phyloP scores from a whole-genome alignment of 106 monocot genomes.

The Gastrodia elata region DNA sequence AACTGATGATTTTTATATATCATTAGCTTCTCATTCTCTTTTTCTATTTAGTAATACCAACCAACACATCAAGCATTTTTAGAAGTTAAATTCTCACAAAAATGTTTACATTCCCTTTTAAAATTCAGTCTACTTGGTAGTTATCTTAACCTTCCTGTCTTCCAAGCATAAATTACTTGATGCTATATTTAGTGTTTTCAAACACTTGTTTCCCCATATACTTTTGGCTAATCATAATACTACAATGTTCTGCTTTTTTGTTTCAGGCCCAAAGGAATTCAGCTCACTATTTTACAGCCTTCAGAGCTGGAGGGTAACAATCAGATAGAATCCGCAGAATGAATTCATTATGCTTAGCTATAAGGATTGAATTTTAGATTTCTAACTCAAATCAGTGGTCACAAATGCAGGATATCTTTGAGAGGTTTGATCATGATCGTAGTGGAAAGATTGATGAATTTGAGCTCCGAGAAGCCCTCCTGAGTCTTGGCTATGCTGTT shows the following conservation, averaged over 20 bases:
- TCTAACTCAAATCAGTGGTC: not conserved
- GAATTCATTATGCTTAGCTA: not conserved
- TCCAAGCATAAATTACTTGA: no score
- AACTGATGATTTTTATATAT: no score
- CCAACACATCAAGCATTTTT: no score
- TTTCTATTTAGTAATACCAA: no score
- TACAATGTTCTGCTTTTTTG: not conserved
- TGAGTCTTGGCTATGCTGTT: slow-evolving; percentile 69
- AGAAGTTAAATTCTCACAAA: no score
- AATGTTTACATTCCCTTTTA: no score
- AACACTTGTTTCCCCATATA: no score
- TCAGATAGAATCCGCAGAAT: not conserved
- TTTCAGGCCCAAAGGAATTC: slow-evolving; percentile 90
- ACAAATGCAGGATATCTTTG: slow-evolving; percentile 46
- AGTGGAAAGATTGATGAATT: slow-evolving; percentile 66
- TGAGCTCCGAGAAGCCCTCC: slow-evolving; percentile 64
- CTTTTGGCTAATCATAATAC: no score
- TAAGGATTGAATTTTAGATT: not conserved
- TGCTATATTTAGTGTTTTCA: no score
- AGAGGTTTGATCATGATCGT: slow-evolving; percentile 67
- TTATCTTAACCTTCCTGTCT: no score
- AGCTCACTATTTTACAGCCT: slow-evolving; percentile 80
- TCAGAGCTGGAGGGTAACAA: slow-evolving; percentile 96
- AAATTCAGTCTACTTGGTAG: no score
- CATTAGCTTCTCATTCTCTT: no score